These are phyloP conservation scores for Oryza meyeriana DNA, from an alignment of 176 grass and related monocot genomes.

Conservation along the genomic window DNA sequence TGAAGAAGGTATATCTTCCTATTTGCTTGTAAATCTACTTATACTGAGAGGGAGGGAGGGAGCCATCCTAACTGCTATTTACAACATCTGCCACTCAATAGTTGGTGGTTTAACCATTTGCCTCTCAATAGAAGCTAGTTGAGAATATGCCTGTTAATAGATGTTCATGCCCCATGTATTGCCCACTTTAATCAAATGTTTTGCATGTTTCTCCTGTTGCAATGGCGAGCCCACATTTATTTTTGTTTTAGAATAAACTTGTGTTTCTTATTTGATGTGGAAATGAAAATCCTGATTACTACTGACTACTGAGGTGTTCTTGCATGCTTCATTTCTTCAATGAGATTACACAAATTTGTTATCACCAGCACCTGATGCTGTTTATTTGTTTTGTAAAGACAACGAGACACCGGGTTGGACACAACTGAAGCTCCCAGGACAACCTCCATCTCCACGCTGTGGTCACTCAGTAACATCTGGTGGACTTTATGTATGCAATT, in stretches of 20 bases:
- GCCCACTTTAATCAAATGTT: background rate
- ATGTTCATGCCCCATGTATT: background rate
- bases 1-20: conserved; percentile 71
- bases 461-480: conserved; percentile 94
- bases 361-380: background rate
- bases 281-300: background rate
- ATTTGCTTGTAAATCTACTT: conserved; percentile 26
- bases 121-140: background rate
- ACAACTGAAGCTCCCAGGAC: conserved; percentile 90
- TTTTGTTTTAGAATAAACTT: conserved; percentile 9
- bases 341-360: background rate
- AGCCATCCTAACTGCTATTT: background rate
- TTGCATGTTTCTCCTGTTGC: background rate
- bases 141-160: background rate
- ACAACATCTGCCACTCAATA: background rate
- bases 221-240: background rate
- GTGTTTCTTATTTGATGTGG: background rate
- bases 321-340: background rate
- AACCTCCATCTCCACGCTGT: conserved; percentile 76
- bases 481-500: conserved; percentile 86
- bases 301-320: background rate
- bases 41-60: background rate
- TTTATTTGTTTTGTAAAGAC: conserved; percentile 51
- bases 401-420: conserved; percentile 90
- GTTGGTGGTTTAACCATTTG: background rate